phyloP scores from a whole-genome alignment of 2,329 filamentous ascomycete genomes.

The Hypoxylon sp. region DNA sequence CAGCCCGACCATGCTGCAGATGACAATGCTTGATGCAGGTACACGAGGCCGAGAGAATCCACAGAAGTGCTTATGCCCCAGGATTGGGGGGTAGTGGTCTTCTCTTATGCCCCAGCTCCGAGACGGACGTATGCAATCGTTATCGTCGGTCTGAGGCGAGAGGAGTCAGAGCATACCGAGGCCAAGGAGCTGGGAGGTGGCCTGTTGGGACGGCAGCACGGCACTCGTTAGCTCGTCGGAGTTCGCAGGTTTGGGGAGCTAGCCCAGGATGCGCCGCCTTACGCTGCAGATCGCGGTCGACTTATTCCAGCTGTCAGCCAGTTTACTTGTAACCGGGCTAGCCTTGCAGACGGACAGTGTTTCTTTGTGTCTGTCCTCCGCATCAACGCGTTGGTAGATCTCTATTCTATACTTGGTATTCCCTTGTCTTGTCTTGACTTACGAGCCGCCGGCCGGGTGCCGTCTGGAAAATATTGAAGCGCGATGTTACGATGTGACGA shows the following conservation, averaged over 20 bases:
- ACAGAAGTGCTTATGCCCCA: too few relatives aligned
- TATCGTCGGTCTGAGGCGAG: too few relatives aligned
- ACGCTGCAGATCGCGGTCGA: constrained; percentile 12
- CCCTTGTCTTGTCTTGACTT: neutral
- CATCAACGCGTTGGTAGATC: neutral
- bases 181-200: neutral
- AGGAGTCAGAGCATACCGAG: neutral
- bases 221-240: neutral
- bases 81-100: too few relatives aligned
- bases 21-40: neutral
- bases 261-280: neutral
- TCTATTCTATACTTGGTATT: too few relatives aligned
- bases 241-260: neutral
- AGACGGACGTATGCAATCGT: too few relatives aligned
- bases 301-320: too few relatives aligned
- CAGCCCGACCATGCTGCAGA: too few relatives aligned
- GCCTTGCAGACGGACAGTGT: neutral
- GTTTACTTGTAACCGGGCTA: constrained; percentile 2
- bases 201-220: neutral
- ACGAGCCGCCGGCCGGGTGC: neutral
- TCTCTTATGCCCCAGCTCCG: too few relatives aligned
- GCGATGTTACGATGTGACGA: constrained; percentile 31
- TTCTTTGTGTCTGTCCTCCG: neutral
- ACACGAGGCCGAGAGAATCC: too few relatives aligned
- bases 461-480: constrained; percentile 5